Evolutionary conservation across 2,329 filamentous ascomycete species (phyloP).

Genomic region (Acarospora socialis): DNA sequence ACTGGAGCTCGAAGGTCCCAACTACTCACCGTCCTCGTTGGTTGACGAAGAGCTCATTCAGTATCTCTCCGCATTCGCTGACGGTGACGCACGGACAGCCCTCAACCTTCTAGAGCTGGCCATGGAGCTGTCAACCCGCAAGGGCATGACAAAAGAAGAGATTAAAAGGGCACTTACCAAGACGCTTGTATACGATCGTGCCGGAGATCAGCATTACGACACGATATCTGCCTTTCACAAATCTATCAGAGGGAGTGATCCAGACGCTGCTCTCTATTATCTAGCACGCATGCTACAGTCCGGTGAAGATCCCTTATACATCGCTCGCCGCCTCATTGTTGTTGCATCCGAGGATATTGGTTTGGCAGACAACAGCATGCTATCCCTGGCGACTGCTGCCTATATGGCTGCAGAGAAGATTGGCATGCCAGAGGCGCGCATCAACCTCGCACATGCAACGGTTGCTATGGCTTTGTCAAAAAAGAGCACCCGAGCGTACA

Average conservation of each 20-base stretch:
- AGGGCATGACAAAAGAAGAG: constrained; percentile 54
- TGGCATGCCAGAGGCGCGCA: constrained; percentile 86
- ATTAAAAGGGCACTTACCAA: constrained; percentile 77
- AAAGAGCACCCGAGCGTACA: constrained; percentile 79
- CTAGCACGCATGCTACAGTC: constrained; percentile 90
- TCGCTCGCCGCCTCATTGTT: constrained; percentile 84
- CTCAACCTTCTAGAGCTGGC: constrained; percentile 86
- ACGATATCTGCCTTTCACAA: constrained; percentile 97
- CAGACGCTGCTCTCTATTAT: constrained; percentile 87
- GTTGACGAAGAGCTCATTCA: constrained; percentile 62
- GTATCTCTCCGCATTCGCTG: constrained; percentile 75
- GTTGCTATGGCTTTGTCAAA: constrained; percentile 67
- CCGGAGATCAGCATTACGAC: constrained; percentile 94
- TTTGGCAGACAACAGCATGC: constrained; percentile 69
- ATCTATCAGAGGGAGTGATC: constrained; percentile 71
- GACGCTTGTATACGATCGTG: constrained; percentile 86
- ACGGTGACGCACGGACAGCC: constrained; percentile 85
- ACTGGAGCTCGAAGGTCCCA: constrained; percentile 45
- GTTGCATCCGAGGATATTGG: constrained; percentile 92
- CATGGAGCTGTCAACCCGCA: constrained; percentile 55
- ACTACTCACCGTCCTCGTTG: constrained; percentile 36
- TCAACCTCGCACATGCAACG: constrained; percentile 76
- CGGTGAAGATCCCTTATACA: constrained; percentile 83
- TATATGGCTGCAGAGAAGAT: constrained; percentile 86
- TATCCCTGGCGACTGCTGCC: constrained; percentile 70